These are phyloP conservation scores for Solanum hybrid DNA, from an alignment of 305 asterid genomes.

Conservation along the genomic window DNA sequence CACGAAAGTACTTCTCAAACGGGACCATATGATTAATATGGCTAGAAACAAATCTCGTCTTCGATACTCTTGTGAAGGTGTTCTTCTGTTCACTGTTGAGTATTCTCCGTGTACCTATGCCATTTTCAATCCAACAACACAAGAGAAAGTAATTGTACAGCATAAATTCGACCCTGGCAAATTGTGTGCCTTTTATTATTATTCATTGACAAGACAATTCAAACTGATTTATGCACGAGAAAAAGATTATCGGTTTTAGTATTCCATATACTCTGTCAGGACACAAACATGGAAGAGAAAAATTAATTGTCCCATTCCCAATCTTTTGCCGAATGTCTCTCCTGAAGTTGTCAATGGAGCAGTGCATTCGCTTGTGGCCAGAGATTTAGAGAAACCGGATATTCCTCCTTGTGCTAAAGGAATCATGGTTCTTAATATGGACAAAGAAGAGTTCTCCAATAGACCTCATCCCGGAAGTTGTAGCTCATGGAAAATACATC, in stretches of 20 bases:
- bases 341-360: neutral
- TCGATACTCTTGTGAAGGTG: neutral
- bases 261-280: neutral
- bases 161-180: neutral
- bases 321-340: neutral
- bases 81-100: neutral
- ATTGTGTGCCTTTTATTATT: neutral
- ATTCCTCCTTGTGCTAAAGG: neutral
- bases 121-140: neutral
- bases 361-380: neutral
- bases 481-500: neutral
- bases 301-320: neutral
- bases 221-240: neutral
- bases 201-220: neutral
- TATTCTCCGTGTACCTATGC: neutral
- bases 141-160: neutral
- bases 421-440: neutral
- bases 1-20: neutral
- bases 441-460: neutral
- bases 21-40: neutral
- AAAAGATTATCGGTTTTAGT: neutral
- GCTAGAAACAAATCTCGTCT: neutral
- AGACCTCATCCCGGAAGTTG: neutral
- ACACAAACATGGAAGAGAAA: neutral
- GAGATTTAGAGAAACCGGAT: neutral